A percentile compares a stretch with the other conserved stretches of the same genome.
Conservation (phyloP, 2,329 filamentous ascomycete genomes). For the Aspergillus arachidicola region DNA sequence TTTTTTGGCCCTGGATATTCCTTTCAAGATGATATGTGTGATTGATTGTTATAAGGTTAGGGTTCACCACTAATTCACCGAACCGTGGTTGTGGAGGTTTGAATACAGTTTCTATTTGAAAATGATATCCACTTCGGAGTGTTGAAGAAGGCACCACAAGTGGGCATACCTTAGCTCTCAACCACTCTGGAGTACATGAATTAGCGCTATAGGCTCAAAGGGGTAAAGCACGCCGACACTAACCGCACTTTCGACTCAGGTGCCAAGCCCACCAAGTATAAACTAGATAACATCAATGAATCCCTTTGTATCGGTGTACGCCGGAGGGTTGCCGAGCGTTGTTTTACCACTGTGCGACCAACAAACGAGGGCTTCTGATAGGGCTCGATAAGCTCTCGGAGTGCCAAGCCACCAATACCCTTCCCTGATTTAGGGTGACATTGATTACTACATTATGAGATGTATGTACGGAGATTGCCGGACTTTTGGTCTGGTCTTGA, state of each 20-base stretch:
- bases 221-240: slow-evolving; percentile 3
- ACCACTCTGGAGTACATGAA: neutral
- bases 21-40: neutral
- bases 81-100: neutral
- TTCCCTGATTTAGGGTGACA: neutral
- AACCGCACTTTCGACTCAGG: neutral
- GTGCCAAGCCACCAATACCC: neutral
- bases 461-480: neutral
- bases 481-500: neutral
- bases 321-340: neutral
- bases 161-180: neutral
- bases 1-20: neutral
- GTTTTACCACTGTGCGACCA: neutral
- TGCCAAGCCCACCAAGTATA: neutral
- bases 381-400: neutral
- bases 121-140: neutral
- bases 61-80: slow-evolving; percentile 1
- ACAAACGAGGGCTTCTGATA: neutral
- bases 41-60: neutral
- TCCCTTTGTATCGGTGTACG: neutral
- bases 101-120: slow-evolving; percentile 3
- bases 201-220: neutral
- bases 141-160: neutral
- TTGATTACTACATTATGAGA: neutral
- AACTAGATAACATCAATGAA: neutral